Evolutionary conservation across 768 basidiomycete genomes (phyloP).

Genomic region (Guyanaporus albipodus): DNA sequence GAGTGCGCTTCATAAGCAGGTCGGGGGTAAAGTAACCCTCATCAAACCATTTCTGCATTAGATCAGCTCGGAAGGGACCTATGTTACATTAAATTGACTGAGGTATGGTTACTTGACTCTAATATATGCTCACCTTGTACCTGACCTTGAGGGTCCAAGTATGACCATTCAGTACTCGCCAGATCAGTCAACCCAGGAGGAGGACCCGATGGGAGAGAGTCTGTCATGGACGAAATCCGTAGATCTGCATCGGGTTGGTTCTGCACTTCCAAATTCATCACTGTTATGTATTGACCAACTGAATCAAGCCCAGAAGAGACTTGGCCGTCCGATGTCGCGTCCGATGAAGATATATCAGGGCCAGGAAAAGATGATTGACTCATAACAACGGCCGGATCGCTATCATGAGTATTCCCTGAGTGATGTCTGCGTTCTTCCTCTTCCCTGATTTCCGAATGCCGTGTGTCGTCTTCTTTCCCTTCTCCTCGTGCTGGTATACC

Average conservation of each 20-base stretch:
- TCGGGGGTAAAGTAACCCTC: conserved; percentile 84
- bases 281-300: conserved; percentile 9
- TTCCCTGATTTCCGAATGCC: conserved; percentile 52
- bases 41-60: conserved; percentile 95
- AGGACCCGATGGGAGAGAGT: conserved; percentile 27
- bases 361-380: conserved; percentile 12
- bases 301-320: conserved; percentile 9
- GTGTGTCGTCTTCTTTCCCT: conserved; percentile 37
- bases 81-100: conserved; percentile 4
- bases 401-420: conserved; percentile 4
- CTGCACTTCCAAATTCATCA: conserved; percentile 15
- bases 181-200: conserved; percentile 52
- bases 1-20: conserved; percentile 80
- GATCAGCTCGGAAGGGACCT: conserved; percentile 86
- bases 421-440: conserved; percentile 42
- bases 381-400: conserved; percentile 3
- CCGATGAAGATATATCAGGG: conserved; percentile 7
- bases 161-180: conserved; percentile 77
- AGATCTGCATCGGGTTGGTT: conserved; percentile 4
- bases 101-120: neutral
- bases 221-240: conserved; percentile 7
- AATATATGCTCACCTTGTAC: conserved; percentile 64
- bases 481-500: conserved; percentile 38
- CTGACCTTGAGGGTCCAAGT: conserved; percentile 88
- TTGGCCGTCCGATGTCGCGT: conserved; percentile 5